These are phyloP conservation scores for Saccharomyces kudriavzevii DNA, from an alignment of 805 yeast genomes.

Conservation along the genomic window DNA sequence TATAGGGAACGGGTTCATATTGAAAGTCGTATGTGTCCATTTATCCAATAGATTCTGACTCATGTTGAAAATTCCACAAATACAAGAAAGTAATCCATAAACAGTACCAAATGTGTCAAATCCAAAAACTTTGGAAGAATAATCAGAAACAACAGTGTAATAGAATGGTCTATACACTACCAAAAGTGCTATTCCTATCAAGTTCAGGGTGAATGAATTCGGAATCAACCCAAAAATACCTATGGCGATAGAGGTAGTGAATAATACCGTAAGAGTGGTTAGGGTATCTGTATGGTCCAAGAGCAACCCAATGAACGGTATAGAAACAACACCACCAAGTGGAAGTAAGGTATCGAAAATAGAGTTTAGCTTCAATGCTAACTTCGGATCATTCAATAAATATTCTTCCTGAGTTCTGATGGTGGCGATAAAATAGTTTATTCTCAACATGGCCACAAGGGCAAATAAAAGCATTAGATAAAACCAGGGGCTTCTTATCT, in stretches of 20 bases:
- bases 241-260: slow-evolving; percentile 48
- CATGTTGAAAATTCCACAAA: slow-evolving; percentile 75
- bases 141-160: slow-evolving; percentile 88
- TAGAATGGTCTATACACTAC: slow-evolving; percentile 87
- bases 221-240: slow-evolving; percentile 67
- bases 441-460: slow-evolving; percentile 80
- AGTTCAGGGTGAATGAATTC: slow-evolving; percentile 38
- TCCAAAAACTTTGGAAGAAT: slow-evolving; percentile 88
- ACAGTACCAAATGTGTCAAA: slow-evolving; percentile 86
- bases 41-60: slow-evolving; percentile 62
- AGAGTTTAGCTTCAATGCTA: slow-evolving; percentile 53
- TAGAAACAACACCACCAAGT: slow-evolving; percentile 75
- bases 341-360: slow-evolving; percentile 85
- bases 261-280: slow-evolving; percentile 44
- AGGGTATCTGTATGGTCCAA: slow-evolving; percentile 67
- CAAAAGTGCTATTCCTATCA: slow-evolving; percentile 59
- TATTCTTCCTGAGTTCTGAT: slow-evolving; percentile 73
- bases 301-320: slow-evolving; percentile 77
- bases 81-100: slow-evolving; percentile 76
- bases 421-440: slow-evolving; percentile 90
- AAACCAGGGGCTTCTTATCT: slow-evolving; percentile 61
- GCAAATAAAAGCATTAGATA: slow-evolving; percentile 69
- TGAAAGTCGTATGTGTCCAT: slow-evolving; percentile 57
- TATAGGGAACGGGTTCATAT: slow-evolving; percentile 74
- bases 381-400: slow-evolving; percentile 44